Conservation (phyloP, 441 rosid genomes). For the Omphalea diandra region DNA sequence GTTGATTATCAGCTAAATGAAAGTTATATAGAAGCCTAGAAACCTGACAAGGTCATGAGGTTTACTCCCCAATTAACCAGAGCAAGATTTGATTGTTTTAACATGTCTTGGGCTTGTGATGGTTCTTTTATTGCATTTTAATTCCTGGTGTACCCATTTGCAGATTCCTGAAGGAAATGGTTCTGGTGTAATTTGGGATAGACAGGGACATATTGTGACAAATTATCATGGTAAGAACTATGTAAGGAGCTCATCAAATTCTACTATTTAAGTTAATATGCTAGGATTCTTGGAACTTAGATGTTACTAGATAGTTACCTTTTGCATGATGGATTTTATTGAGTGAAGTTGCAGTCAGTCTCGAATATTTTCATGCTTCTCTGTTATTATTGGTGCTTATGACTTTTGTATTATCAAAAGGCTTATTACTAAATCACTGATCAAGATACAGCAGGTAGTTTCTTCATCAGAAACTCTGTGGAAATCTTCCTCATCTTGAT, state of each 20-base stretch:
- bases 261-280: constrained; percentile 1
- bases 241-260: neutral
- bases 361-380: neutral
- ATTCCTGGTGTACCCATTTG: constrained; percentile 12
- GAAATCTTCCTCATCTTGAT: neutral
- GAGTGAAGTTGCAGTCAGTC: neutral
- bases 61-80: neutral
- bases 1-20: neutral
- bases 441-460: neutral
- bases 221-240: constrained; percentile 86
- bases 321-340: neutral
- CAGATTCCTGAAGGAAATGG: constrained; percentile 99
- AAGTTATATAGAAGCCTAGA: neutral
- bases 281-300: neutral
- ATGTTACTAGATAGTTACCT: neutral
- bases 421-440: neutral
- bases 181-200: constrained; percentile 97
- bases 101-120: neutral
- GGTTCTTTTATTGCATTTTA: neutral
- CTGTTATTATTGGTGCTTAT: neutral
- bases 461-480: neutral
- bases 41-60: neutral
- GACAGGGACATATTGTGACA: constrained; percentile 82
- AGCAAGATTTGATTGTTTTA: constrained; percentile 4
- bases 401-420: neutral